Evolutionary conservation across 371 early-diverging fungal species (phyloP).

Genomic region (Actinomucor elegans): DNA sequence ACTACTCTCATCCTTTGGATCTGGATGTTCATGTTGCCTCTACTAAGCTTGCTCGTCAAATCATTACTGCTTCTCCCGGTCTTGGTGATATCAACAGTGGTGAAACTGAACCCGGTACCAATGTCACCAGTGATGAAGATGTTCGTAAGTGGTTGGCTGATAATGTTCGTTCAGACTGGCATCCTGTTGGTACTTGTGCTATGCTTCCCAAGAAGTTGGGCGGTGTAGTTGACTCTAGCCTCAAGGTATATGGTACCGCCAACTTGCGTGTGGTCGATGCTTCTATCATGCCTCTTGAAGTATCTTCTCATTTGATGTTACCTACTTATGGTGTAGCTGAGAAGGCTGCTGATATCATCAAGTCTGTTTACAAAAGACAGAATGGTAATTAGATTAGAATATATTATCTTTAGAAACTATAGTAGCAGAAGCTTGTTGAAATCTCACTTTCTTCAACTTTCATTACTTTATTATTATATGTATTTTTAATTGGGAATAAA

Average conservation of each 20-base stretch:
- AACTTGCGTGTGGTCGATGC: constrained; percentile 46
- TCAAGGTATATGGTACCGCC: constrained; percentile 39
- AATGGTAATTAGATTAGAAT: too few species aligned
- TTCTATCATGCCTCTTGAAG: constrained; percentile 38
- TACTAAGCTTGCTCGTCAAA: constrained; percentile 14
- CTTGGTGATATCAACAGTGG: constrained; percentile 7
- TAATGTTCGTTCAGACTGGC: constrained; percentile 26
- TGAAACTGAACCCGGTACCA: constrained; percentile 13
- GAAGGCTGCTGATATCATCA: constrained; percentile 41
- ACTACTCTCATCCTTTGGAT: constrained; percentile 18
- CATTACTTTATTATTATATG: too few species aligned
- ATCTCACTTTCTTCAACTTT: too few species aligned
- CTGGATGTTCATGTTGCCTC: constrained; percentile 14
- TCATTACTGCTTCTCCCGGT: constrained; percentile 6
- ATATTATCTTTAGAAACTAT: too few species aligned
- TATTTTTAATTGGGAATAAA: too few species aligned
- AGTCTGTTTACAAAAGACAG: constrained; percentile 42
- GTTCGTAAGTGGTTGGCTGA: constrained; percentile 4
- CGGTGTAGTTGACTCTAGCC: constrained; percentile 36
- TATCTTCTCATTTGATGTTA: constrained; percentile 19
- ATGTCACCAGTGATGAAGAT: constrained; percentile 17
- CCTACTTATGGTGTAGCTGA: constrained; percentile 22
- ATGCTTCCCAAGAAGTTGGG: constrained; percentile 33
- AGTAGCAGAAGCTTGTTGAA: too few species aligned
- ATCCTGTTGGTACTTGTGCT: constrained; percentile 33